A percentile compares a stretch with the other conserved stretches of the same genome.
phyloP scores from a whole-genome alignment of 1,284 basidiomycete genomes.

The Irpex sp. region DNA sequence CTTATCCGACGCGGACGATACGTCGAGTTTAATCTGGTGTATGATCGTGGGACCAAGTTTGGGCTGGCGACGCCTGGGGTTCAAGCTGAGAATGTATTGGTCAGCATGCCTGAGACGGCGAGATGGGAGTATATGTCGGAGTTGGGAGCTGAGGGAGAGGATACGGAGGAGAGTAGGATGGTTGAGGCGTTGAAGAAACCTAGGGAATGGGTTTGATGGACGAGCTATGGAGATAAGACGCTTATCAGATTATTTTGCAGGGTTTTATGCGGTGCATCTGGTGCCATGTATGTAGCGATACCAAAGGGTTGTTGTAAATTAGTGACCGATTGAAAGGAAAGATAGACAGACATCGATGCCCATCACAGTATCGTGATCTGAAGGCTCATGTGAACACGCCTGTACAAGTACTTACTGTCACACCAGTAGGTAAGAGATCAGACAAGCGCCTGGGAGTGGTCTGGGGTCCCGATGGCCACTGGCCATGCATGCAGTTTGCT shows the following conservation, averaged over 20 bases:
- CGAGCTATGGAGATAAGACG: not conserved
- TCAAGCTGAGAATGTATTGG: constrained; percentile 89
- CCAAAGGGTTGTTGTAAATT: no score
- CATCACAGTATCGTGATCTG: no score
- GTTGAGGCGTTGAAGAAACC: constrained; percentile 69
- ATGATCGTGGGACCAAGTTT: constrained; percentile 86
- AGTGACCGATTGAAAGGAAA: no score
- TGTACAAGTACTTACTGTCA: no score
- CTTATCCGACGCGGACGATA: constrained; percentile 85
- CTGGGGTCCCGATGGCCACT: not conserved
- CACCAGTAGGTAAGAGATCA: no score
- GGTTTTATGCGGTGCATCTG: not conserved
- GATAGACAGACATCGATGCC: no score
- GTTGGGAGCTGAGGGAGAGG: constrained; percentile 57
- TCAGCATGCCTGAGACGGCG: constrained; percentile 88
- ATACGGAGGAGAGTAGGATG: constrained; percentile 70
- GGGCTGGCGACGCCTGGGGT: constrained; percentile 89
- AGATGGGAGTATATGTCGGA: constrained; percentile 94
- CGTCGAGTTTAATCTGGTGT: constrained; percentile 93
- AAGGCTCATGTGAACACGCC: no score
- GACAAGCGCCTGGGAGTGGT: not conserved
- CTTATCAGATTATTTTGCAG: not conserved
- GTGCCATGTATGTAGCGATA: no score
- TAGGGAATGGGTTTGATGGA: constrained; percentile 58
- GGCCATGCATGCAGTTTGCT: not conserved